Conservation (phyloP, 192 early-diverging fungal species). For the Mortierella alpina region DNA sequence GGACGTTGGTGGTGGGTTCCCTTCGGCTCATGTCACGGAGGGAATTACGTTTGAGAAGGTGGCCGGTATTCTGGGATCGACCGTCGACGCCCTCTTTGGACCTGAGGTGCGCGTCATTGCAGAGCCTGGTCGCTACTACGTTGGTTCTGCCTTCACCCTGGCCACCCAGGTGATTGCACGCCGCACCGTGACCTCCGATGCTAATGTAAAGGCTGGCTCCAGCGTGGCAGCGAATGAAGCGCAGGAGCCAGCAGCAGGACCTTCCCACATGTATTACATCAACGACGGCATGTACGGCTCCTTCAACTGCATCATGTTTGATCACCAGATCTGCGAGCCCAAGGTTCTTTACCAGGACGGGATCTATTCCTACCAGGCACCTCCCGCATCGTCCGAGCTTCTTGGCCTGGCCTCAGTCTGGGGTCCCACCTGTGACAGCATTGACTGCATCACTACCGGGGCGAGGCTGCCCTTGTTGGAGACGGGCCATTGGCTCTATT, state of each 20-base stretch:
- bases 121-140: conserved; percentile 98
- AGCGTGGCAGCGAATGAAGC: neutral
- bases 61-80: conserved; percentile 78
- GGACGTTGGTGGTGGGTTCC: conserved; percentile 97
- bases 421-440: conserved; percentile 99
- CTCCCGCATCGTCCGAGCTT: conserved; percentile 9
- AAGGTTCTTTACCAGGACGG: conserved; percentile 68
- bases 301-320: conserved; percentile 99
- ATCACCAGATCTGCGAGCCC: conserved; percentile 85
- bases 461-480: conserved; percentile 82
- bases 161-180: conserved; percentile 95
- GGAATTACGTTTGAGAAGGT: conserved; percentile 90
- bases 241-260: neutral
- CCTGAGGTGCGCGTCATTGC: conserved; percentile 92
- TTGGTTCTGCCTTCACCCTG: conserved; percentile 91
- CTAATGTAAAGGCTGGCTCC: neutral
- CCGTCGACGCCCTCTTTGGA: conserved; percentile 86
- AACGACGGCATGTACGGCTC: conserved; percentile 99
- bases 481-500: conserved; percentile 96
- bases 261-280: conserved; percentile 80
- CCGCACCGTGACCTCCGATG: conserved; percentile 61
- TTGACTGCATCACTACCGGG: conserved; percentile 87
- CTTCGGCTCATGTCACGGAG: conserved; percentile 76
- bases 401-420: conserved; percentile 82
- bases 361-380: conserved; percentile 34